Percentiles rank a stretch among this genome's conserved stretches.
These are phyloP conservation scores for Pyronema omphalodes DNA, from an alignment of 495 filamentous ascomycete species.

Conservation along the genomic window DNA sequence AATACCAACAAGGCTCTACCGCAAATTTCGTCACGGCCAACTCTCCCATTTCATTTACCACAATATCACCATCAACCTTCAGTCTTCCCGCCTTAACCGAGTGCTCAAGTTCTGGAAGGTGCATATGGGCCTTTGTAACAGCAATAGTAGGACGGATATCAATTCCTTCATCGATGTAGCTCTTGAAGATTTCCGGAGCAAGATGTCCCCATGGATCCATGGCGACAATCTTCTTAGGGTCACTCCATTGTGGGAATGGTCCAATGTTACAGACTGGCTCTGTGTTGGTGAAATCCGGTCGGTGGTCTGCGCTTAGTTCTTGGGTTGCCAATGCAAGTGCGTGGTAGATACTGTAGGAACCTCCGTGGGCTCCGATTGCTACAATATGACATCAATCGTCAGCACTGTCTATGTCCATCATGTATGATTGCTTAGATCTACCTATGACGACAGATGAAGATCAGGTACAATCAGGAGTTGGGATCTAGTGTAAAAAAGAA, in stretches of 20 bases:
- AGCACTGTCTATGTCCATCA: background rate
- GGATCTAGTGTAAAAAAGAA: background rate
- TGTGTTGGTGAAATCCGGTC: slow-evolving; percentile 85
- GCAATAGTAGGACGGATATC: slow-evolving; percentile 93
- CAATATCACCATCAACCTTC: slow-evolving; percentile 65
- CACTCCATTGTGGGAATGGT: slow-evolving; percentile 73
- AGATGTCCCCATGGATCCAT: slow-evolving; percentile 93
- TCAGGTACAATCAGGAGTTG: no score
- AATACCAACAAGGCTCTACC: slow-evolving; percentile 90
- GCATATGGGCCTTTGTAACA: slow-evolving; percentile 92
- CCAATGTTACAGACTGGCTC: slow-evolving; percentile 78
- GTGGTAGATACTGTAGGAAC: slow-evolving; percentile 95
- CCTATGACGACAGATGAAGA: no score
- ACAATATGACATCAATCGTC: background rate
- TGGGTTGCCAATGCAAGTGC: slow-evolving; percentile 84
- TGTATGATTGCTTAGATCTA: no score
- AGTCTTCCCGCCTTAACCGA: slow-evolving; percentile 63
- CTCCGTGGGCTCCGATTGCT: slow-evolving; percentile 70
- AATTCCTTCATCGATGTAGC: slow-evolving; percentile 48
- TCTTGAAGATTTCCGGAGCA: slow-evolving; percentile 60
- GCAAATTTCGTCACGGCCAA: slow-evolving; percentile 92
- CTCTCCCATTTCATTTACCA: slow-evolving; percentile 65
- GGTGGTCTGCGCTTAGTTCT: slow-evolving; percentile 66
- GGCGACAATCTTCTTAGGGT: slow-evolving; percentile 87
- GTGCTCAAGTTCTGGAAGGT: slow-evolving; percentile 78